Evolutionary conservation across 306 rosid genomes (phyloP), one percentile per base, ranked within the genome.

Genomic region (Myrica gale): DNA sequence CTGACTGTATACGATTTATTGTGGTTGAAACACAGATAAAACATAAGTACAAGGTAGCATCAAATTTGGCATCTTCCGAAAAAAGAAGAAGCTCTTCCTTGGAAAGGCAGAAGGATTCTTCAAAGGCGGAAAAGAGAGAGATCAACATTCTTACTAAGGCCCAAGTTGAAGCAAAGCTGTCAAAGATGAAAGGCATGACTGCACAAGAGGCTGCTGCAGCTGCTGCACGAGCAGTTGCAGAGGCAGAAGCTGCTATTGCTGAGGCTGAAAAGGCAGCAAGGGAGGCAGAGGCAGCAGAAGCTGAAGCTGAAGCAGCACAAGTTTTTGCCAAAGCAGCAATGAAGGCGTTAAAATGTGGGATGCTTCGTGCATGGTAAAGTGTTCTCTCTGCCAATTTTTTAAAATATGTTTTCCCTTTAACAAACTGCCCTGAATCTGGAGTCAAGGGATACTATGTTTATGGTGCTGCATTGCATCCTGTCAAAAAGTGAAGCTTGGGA

Each of bases 221-320:
- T 3, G 98, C 97, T 68, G 97, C 98, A 7, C 85, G 74, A 83
- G 98, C 98, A 47, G 97, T 91, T 58, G 98, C 97, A 41, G 98
- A 88, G 78, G 98, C 98, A 60, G 98, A 93, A 89, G 90, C 84
- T 69, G 97, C 98, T 82, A 93, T 93, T 65, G 92, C 91, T 48
- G 91, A 85, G 83, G 98, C 98, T 16, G 97, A 93, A 84, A 86
- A 84, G 82, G 98, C 98, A 70, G 98, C 96, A 71, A 88, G 86
- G 80, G 97, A 93, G 76, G 98, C 98, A 46, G 98, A 93, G 80
- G 88, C 84, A 20, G 96, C 96, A 32, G 98, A 93, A 87, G 97
- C 92, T 6, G 98, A 93, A 83, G 98, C 98, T 17, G 97, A 91
- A 85, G 91, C 97, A 37, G 93, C 98, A 48, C 90, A 87, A 77